Conservation (phyloP, 306 rosid genomes). For the Medicago truncatula region MtrunA17r5.0-ANR NC_053046.1:42171501-42172000, state of each 20-base stretch:
- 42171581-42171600: constrained; percentile 88
- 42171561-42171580: constrained; percentile 87
- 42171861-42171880: constrained; percentile 92
- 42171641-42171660: constrained; percentile 71
- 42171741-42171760: constrained; percentile 28
- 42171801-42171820: constrained; percentile 33
- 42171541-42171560: constrained; percentile 90
- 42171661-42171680: constrained; percentile 83
- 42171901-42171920: constrained; percentile 98
- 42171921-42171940: constrained; percentile 93
- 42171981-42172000: constrained; percentile 95
- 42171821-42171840: constrained; percentile 42
- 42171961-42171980: constrained; percentile 90
- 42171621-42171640: constrained; percentile 68
- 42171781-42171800: constrained; percentile 13
- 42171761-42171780: constrained; percentile 32
- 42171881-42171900: constrained; percentile 91
- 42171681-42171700: constrained; percentile 85
- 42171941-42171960: constrained; percentile 94
- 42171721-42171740: constrained; percentile 79
- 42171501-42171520: constrained; percentile 67
- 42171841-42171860: constrained; percentile 87
- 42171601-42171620: constrained; percentile 94
- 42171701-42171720: constrained; percentile 96
- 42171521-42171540: constrained; percentile 87